Base-by-base conservation (phyloP, 768 basidiomycete genomes). In the Pisolithus tinctorius region DNA sequence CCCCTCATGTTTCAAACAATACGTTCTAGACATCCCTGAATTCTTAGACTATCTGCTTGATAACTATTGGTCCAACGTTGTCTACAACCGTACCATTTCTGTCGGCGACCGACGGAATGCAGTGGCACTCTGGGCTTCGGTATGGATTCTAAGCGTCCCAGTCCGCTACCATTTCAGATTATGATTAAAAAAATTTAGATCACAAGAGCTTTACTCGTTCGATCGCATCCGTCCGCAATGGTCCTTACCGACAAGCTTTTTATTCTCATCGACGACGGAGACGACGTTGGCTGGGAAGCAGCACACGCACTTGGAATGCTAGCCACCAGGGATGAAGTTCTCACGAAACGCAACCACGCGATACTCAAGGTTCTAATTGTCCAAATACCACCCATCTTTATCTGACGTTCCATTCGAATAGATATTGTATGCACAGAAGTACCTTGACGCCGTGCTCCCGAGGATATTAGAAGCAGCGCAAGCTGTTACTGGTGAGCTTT, bases 281-380 rank as follows among this genome's bases (percentile, higher is more conserved):
- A 70, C 45, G 63, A 63, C 0, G 70, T 96, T 38, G 78, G 78
- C 14, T 81, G 81, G 75, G 78, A 82, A 45, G 93, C 88, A 13
- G 94, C 92, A 0, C 81, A 77, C 53, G 81, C 82, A 0, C 67
- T 97, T 37, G 90, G 91, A 0, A 70, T 79, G 42, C 70, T 94
- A 36, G 77, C 81, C 6, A 74, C 75, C 29, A 66, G 74, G 1
- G 88, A 91, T 57, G 63, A 69, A 8, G 67, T 86, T 25, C 65
- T 96, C 58, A 86, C 81, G 9, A 97, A 92, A 69, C 72, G 74
- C 46, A 87, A 95, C 60, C 78, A 84, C 65, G 82, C 89, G 1
- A 76, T 88, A 13, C 73, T 92, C 37, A 86, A 85, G 75, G 95
- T 91, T 51, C 50, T 74, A 57, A 47, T 36, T 25, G 9, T 14